Evolutionary conservation across 306 rosid genomes (phyloP).

Genomic region (Calophaca sinica): DNA sequence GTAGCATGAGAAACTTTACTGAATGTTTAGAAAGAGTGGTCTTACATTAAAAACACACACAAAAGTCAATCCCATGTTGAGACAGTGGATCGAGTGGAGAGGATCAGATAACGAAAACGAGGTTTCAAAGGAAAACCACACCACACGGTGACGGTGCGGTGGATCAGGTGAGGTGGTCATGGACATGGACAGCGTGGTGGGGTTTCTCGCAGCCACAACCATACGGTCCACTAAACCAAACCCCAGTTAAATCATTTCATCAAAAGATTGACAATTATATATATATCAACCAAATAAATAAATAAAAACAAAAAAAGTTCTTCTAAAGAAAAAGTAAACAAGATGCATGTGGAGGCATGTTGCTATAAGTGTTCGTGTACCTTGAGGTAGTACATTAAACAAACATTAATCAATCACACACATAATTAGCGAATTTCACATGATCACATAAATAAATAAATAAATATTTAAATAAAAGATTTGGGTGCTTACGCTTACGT

Average conservation of each 20-base stretch:
- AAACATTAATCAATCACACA: not conserved
- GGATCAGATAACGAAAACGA: constrained; percentile 58
- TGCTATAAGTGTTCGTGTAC: not conserved
- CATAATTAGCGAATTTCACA: too few species aligned
- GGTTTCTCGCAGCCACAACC: constrained; percentile 41
- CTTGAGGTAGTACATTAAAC: not conserved
- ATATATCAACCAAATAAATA: not conserved
- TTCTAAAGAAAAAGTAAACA: constrained; percentile 1
- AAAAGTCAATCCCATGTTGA: not conserved
- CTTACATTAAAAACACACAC: too few species aligned
- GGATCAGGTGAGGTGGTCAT: too few species aligned
- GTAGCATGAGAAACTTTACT: too few species aligned
- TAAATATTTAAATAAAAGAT: not conserved
- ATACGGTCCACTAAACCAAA: not conserved
- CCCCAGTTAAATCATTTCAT: constrained; percentile 1
- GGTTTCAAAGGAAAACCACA: constrained; percentile 26
- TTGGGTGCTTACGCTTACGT: not conserved
- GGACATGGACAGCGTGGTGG: constrained; percentile 42
- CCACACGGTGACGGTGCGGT: constrained; percentile 14
- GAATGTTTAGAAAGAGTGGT: too few species aligned
- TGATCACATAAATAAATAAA: too few species aligned
- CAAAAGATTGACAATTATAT: not conserved
- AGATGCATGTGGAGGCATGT: constrained; percentile 5
- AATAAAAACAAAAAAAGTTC: not conserved
- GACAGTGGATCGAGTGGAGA: not conserved